phyloP scores from a whole-genome alignment of 352 stramenopile species.

The Phytophthora pisi region DNA sequence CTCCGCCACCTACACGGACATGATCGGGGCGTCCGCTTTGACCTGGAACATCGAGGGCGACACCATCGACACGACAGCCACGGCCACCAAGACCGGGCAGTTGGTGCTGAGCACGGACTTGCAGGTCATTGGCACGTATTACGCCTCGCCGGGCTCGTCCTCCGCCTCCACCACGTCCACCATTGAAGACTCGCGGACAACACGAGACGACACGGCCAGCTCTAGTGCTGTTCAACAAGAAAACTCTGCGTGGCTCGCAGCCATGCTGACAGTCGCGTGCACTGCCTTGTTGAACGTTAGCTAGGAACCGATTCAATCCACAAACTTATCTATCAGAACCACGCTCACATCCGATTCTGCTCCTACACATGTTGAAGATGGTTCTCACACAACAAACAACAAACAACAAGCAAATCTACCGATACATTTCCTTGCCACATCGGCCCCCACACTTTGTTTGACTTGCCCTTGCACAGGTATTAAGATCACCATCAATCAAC shows the following conservation, averaged over 20 bases:
- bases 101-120: conserved; percentile 38
- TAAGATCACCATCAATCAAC: too few species aligned
- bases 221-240: conserved; percentile 4
- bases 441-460: too few species aligned
- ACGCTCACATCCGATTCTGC: conserved; percentile 21
- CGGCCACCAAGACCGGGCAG: conserved; percentile 21
- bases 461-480: too few species aligned
- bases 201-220: conserved; percentile 15
- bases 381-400: background rate
- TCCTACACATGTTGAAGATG: conserved; percentile 23
- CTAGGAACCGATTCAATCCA: conserved; percentile 25
- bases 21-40: conserved; percentile 17
- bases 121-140: conserved; percentile 41
- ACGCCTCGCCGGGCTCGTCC: conserved; percentile 21
- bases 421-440: too few species aligned
- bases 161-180: conserved; percentile 16
- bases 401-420: too few species aligned
- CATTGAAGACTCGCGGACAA: conserved; percentile 14
- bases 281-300: conserved; percentile 22
- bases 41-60: conserved; percentile 36
- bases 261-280: conserved; percentile 5
- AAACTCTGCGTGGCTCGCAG: conserved; percentile 10
- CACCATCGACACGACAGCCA: conserved; percentile 32
- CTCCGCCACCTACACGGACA: conserved; percentile 19
- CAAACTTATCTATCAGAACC: conserved; percentile 31